A percentile compares a stretch with the other conserved stretches of the same genome.
These are phyloP conservation scores for Cryptococcus neoformans DNA, from an alignment of 1,284 basidiomycete species.

Conservation along the genomic window DNA sequence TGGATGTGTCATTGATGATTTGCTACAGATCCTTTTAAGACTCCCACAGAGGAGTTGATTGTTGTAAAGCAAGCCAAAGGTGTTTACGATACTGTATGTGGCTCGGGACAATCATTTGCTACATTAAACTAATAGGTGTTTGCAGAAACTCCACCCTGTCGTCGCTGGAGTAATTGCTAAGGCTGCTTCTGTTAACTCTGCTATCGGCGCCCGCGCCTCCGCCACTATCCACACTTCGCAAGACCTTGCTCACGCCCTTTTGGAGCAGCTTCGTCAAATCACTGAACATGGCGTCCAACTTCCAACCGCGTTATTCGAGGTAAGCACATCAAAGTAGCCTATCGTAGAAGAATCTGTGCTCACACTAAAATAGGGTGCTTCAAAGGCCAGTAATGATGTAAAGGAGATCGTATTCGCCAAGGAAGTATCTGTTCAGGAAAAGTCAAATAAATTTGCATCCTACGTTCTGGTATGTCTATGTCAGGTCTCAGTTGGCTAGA, in stretches of 20 bases:
- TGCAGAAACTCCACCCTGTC: conserved; percentile 38
- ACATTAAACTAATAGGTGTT: background rate
- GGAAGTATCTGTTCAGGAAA: conserved; percentile 44
- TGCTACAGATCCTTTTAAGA: conserved; percentile 48
- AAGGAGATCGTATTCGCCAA: conserved; percentile 46
- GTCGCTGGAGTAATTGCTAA: conserved; percentile 40
- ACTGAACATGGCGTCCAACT: conserved; percentile 43
- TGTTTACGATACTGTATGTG: conserved; percentile 44
- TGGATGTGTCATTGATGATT: conserved; percentile 2
- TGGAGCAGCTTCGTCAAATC: conserved; percentile 43
- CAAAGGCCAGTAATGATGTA: conserved; percentile 41
- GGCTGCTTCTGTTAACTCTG: conserved; percentile 41
- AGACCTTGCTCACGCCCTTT: conserved; percentile 37
- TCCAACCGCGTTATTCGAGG: conserved; percentile 39
- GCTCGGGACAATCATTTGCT: background rate
- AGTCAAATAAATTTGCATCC: conserved; percentile 46
- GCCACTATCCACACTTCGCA: conserved; percentile 37
- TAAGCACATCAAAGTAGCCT: conserved; percentile 8
- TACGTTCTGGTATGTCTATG: conserved; percentile 41
- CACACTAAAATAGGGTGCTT: conserved; percentile 25
- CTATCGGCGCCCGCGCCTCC: conserved; percentile 38
- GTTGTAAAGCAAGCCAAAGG: conserved; percentile 49
- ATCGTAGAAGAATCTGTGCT: background rate
- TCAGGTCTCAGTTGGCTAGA: background rate
- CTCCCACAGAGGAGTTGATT: conserved; percentile 45